Evolutionary conservation across 1,284 basidiomycete genomes (phyloP), one percentile per base, ranked within the genome.

Genomic region (Trichosporon sp.): DNA sequence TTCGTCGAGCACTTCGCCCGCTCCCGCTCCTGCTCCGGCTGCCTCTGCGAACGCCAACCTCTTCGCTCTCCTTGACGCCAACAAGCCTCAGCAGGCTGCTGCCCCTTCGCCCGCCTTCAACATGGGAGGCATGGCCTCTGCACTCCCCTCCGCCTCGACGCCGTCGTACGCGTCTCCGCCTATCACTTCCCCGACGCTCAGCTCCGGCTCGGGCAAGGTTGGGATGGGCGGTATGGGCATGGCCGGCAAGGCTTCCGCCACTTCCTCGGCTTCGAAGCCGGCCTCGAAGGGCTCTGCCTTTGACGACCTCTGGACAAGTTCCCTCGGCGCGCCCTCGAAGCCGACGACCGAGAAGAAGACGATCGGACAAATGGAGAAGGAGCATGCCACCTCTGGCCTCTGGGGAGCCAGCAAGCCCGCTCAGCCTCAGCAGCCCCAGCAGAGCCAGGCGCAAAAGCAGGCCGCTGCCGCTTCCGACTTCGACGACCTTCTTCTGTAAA

Each of bases 301-400:
- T 74, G 95, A 95, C 71, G 94, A 97, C 76, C 80, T 97, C 65
- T 97, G 92, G 91, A 86, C 86, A 19, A 85, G 93, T 82, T 91
- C 90, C 1, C 84, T 95, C 21, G 64, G 78, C 29, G 65, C 65
- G 34, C 61, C 74, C 8, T 65, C 63, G 31, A 77, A 70, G 60
- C 33, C 75, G 14, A 69, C 76, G 7, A 32, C 65, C 5, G 72
- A 75, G 0, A 65, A 64, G 27, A 94, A 92, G 83, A 90, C 88
- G 52, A 94, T 94, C 70, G 89, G 89, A 76, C 91, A 92, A 74
- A 76, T 95, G 71, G 89, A 92, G 80, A 88, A 87, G 81, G 92
- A 95, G 82, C 92, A 92, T 82, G 85, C 87, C 3, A 85, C 85
- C 74, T 86, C 87, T 34, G 85, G 85, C 16, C 85, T 95, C 34